Percentiles rank a stretch among this genome's conserved stretches.
Evolutionary conservation across 225 moss, liverwort and hornwort genomes (phyloP).

Genomic region (Takakia lepidozioides): DNA sequence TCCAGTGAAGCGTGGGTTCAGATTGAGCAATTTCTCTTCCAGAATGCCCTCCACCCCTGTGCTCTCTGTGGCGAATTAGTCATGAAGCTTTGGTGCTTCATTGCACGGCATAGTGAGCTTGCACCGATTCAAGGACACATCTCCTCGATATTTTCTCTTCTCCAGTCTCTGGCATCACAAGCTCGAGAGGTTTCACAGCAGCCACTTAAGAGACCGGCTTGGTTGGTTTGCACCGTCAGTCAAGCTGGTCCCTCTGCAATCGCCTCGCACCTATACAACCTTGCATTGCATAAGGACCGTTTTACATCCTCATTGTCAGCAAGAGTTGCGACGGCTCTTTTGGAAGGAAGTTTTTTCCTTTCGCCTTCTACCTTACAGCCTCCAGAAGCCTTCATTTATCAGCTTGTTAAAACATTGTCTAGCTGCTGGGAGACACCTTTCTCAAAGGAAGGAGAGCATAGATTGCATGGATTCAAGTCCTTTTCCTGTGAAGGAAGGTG

Average conservation of each 20-base stretch:
- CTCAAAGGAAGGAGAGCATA: too few species aligned
- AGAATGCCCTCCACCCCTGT: too few species aligned
- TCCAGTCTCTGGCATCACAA: slow-evolving; percentile 39
- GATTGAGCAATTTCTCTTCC: slow-evolving; percentile 65
- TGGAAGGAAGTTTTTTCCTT: slow-evolving; percentile 62
- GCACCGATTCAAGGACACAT: too few species aligned
- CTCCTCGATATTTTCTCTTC: slow-evolving; percentile 40
- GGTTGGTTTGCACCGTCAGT: slow-evolving; percentile 49
- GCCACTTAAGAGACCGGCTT: slow-evolving; percentile 51
- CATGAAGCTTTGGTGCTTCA: too few species aligned
- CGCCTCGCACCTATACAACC: too few species aligned
- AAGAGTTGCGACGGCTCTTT: slow-evolving; percentile 41
- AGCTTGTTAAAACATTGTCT: slow-evolving; percentile 47
- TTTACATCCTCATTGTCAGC: too few species aligned
- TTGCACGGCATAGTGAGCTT: too few species aligned
- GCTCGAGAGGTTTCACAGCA: slow-evolving; percentile 26
- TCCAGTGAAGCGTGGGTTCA: slow-evolving; percentile 42
- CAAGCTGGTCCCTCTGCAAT: too few species aligned
- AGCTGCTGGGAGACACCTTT: slow-evolving; percentile 36
- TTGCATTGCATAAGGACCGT: slow-evolving; percentile 44
- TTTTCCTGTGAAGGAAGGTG: too few species aligned
- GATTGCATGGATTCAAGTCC: too few species aligned
- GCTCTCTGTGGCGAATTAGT: too few species aligned
- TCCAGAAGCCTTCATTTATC: slow-evolving; percentile 17
- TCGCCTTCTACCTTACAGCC: slow-evolving; percentile 22